Evolutionary conservation across 306 rosid genomes (phyloP).

Genomic region (Alnus glutinosa): DNA sequence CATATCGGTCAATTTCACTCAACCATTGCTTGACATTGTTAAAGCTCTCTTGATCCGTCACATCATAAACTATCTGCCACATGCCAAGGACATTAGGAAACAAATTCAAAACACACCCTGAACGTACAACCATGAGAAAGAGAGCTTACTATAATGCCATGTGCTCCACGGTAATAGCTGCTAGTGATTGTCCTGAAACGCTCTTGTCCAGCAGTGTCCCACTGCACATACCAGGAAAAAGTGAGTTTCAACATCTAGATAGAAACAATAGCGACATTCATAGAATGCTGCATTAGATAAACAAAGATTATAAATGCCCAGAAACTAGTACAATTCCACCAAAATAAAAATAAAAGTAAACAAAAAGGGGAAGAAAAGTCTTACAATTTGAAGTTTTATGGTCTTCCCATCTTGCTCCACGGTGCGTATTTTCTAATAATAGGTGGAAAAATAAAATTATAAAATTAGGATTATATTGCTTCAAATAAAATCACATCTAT

Average conservation of each 20-base stretch:
- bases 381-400: conserved; percentile 56
- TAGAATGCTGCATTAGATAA: not conserved
- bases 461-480: not conserved
- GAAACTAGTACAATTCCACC: not conserved
- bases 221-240: conserved; percentile 28
- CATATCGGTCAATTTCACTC: conserved; percentile 51
- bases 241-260: not conserved
- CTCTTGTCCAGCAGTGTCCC: conserved; percentile 65
- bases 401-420: conserved; percentile 64
- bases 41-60: conserved; percentile 62
- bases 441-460: not conserved
- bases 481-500: not conserved
- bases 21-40: conserved; percentile 54
- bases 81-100: not conserved
- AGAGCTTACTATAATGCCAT: conserved; percentile 53
- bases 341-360: not conserved
- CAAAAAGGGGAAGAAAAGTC: not conserved
- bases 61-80: conserved; percentile 56
- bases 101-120: not conserved
- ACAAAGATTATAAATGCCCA: not conserved
- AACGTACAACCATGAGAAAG: not conserved
- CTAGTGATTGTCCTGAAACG: conserved; percentile 61
- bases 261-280: not conserved
- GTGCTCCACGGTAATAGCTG: conserved; percentile 66
- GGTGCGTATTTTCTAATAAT: conserved; percentile 51